phyloP scores from a whole-genome alignment of 495 filamentous ascomycete species.

The Lindgomyces ingoldianus region DNA sequence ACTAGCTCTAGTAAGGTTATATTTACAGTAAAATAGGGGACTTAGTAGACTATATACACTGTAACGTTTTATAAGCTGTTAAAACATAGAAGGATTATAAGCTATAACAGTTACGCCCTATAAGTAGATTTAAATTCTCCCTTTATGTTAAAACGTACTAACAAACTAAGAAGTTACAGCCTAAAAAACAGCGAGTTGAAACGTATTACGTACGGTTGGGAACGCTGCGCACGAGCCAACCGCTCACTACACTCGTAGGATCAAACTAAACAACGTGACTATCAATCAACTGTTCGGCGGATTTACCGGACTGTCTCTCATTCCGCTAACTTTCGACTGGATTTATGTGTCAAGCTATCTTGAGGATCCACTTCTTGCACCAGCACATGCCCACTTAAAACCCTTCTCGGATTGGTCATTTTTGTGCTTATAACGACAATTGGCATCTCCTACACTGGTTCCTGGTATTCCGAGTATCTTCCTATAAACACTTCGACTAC shows the following conservation, averaged over 20 bases:
- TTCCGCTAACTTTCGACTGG: constrained; percentile 72
- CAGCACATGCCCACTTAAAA: constrained; percentile 66
- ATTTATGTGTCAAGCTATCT: constrained; percentile 66
- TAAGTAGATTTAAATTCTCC: too few species aligned
- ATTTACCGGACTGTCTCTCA: constrained; percentile 59
- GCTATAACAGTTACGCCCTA: too few species aligned
- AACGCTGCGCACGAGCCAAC: too few species aligned
- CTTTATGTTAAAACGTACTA: too few species aligned
- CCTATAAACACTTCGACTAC: constrained; percentile 27
- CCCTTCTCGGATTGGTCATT: constrained; percentile 54
- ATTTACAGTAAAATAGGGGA: too few species aligned
- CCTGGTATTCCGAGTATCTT: constrained; percentile 29
- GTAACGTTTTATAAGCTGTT: too few species aligned
- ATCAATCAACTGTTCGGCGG: constrained; percentile 64
- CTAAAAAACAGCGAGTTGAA: too few species aligned
- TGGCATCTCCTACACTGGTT: constrained; percentile 34
- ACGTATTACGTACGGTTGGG: too few species aligned
- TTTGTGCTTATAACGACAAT: constrained; percentile 34
- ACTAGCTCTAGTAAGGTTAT: too few species aligned
- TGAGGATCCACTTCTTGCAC: constrained; percentile 66
- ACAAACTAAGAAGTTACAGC: too few species aligned
- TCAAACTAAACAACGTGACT: constrained; percentile 52
- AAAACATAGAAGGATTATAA: too few species aligned
- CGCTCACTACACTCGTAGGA: constrained; percentile 45
- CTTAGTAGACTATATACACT: too few species aligned